Evolutionary conservation across 352 stramenopile species (phyloP), one percentile per base, ranked within the genome.

Genomic region (Phytophthora idaei): DNA sequence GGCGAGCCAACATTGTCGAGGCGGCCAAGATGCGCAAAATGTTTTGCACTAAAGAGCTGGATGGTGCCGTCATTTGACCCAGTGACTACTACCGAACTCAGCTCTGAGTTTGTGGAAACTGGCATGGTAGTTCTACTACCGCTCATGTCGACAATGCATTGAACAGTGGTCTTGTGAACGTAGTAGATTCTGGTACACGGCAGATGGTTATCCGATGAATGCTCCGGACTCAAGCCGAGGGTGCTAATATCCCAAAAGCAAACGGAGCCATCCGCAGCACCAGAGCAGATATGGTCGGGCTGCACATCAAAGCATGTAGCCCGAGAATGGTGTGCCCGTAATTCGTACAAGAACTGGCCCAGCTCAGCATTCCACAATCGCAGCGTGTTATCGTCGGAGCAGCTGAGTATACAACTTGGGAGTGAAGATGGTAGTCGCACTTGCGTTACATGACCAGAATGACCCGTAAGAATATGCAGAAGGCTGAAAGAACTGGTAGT

Each of bases 21-120:
- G 1, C 64, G 71, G 5, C 77, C 75, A n/a, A 89, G 54, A 45
- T 88, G 75, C 29, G 80, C 52, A 27, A 85, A 64, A 1, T 68
- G 79, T 14, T 52, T 57, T 0, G 74, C 63, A 29, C 84, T 78
- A 57, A 91, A 93, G 39, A 87, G 72, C 39, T 93, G 85, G 41
- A 93, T 90, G 4, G 76, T 87, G 0, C 83, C 81, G 31, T 93
- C 83, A 67, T 83, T 93, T n/a, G 85, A 93, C 21, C 81, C 78
- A 32, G 77, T 90, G 17, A 86, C 69, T 5, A 91, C 67, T n/a
- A 84, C 39, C 21, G 56, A 71, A 21, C 39, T 55, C 39, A 57
- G 41, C 7, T 64, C 66, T 21, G 59, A 54, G 47, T 48, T 55
- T 15, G 25, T 28, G 21, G 21, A 21, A 42, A 39, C 17, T 4